Evolutionary conservation across 305 asterid species (phyloP), one percentile per base, ranked within the genome.

Genomic region (Ajuga reptans): DNA sequence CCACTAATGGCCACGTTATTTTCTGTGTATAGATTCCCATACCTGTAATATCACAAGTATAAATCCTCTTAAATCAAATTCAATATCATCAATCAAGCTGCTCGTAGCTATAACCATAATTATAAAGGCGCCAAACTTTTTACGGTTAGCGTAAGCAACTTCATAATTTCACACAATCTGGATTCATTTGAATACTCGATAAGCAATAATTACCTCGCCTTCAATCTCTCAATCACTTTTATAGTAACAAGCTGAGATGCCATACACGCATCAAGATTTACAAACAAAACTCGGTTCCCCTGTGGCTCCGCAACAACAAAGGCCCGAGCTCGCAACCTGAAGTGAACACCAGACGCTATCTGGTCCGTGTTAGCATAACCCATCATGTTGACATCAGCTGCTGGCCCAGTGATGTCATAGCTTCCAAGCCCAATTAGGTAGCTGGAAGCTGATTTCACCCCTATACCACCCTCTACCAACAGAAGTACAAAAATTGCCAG

Each of bases 361-460:
- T 93, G 99, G 0, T 84, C 97, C 53, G 15, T 71, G 77, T 87
- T 88, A 55, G 97, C 96, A 77, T 93, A 93, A 17, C 99, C 99
- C 99, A 93, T 93, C 97, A 93, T 91, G 86, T 91, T 91, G 67
- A 85, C 99, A 85, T 93, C 99, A 47, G 97, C 97, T 2, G 99
- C 99, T 2, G 99, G 99, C 53, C 99, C 96, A 4, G 99, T 93
- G 71, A 93, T 85, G 80, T 93, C 99, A 74, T 89, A 93, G 84
- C 99, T 93, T 66, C 96, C 96, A 0, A 93, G 87, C 49, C 99
- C 99, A 72, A 91, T 79, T 61, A 87, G 83, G 84, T 87, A 89
- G 72, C 82, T 78, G 55, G 96, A 85, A 77, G 79, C 82, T 56
- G 89, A 85, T 56, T 52, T 64, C 21, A 77, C 83, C 59, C 71